Evolutionary conservation across 495 filamentous ascomycete species (phyloP).

Genomic region (Podospora comata): DNA sequence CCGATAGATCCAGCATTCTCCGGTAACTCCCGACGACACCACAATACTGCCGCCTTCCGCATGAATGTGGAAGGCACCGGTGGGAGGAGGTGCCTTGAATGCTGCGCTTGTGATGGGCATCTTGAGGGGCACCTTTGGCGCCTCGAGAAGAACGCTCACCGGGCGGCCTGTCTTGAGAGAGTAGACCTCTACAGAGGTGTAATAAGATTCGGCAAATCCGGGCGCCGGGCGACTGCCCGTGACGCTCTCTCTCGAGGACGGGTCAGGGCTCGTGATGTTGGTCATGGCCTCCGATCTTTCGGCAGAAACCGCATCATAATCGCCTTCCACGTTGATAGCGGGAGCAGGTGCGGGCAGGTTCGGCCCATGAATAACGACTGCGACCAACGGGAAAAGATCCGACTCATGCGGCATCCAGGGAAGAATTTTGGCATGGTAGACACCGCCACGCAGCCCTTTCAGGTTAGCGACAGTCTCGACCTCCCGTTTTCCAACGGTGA

Average conservation of each 20-base stretch:
- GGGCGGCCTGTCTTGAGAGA: conserved; percentile 67
- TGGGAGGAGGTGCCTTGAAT: conserved; percentile 59
- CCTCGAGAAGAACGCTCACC: conserved; percentile 64
- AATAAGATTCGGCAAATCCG: conserved; percentile 57
- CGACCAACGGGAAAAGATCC: conserved; percentile 61
- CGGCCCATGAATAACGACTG: conserved; percentile 72
- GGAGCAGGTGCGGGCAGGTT: conserved; percentile 39
- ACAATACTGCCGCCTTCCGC: conserved; percentile 64
- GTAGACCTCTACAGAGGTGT: conserved; percentile 82
- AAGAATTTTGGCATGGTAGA: conserved; percentile 76
- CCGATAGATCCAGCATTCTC: conserved; percentile 78
- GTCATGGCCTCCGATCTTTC: conserved; percentile 39
- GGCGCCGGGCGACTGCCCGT: conserved; percentile 19
- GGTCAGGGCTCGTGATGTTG: conserved; percentile 27
- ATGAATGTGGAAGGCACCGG: conserved; percentile 67
- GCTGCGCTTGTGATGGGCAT: conserved; percentile 50
- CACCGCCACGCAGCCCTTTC: conserved; percentile 72
- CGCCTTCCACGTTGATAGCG: conserved; percentile 34
- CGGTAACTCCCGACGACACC: conserved; percentile 74
- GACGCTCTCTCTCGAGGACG: conserved; percentile 19
- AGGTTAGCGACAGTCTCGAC: conserved; percentile 63
- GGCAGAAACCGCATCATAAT: conserved; percentile 39
- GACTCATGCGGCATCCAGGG: conserved; percentile 44
- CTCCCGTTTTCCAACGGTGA: conserved; percentile 63
- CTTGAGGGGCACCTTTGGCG: conserved; percentile 46